phyloP scores from a whole-genome alignment of 345 rosid genomes.

The Brassica cretica region DNA sequence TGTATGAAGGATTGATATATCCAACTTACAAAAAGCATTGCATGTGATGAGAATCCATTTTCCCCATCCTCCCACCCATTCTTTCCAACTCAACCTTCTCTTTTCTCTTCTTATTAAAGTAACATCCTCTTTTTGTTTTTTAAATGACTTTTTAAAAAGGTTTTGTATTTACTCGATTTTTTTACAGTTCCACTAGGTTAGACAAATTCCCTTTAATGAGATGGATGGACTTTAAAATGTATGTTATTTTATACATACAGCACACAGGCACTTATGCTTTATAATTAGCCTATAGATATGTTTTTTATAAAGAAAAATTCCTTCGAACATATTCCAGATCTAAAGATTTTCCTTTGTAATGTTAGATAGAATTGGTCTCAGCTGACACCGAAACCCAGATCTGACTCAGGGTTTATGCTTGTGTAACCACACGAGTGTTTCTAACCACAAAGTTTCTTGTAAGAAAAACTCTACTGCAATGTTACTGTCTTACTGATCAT shows the following conservation, averaged over 20 bases:
- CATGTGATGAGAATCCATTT: constrained; percentile 46
- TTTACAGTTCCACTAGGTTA: constrained; percentile 41
- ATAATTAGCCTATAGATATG: not conserved
- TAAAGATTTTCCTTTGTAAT: constrained; percentile 3
- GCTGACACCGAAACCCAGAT: constrained; percentile 16
- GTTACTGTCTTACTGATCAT: not conserved
- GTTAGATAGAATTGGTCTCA: constrained; percentile 7
- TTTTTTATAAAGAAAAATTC: constrained; percentile 15
- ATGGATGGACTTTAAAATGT: constrained; percentile 35
- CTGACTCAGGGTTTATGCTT: constrained; percentile 27
- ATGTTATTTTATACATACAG: constrained; percentile 28
- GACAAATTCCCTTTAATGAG: constrained; percentile 28
- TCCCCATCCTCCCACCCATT: constrained; percentile 46
- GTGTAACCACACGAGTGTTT: not conserved
- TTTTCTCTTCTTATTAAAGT: constrained; percentile 37
- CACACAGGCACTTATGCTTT: constrained; percentile 23
- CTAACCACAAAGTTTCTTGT: not conserved
- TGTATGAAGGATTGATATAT: constrained; percentile 21
- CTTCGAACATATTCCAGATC: constrained; percentile 30
- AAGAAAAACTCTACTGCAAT: not conserved
- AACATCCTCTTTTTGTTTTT: constrained; percentile 37
- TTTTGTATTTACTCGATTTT: constrained; percentile 28
- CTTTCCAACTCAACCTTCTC: constrained; percentile 42
- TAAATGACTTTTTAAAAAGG: constrained; percentile 1
- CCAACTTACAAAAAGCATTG: constrained; percentile 25